A percentile compares a stretch with the other conserved stretches of the same genome.
Evolutionary conservation across 2,329 filamentous ascomycete genomes (phyloP).

Genomic region (Fusarium luffae): DNA sequence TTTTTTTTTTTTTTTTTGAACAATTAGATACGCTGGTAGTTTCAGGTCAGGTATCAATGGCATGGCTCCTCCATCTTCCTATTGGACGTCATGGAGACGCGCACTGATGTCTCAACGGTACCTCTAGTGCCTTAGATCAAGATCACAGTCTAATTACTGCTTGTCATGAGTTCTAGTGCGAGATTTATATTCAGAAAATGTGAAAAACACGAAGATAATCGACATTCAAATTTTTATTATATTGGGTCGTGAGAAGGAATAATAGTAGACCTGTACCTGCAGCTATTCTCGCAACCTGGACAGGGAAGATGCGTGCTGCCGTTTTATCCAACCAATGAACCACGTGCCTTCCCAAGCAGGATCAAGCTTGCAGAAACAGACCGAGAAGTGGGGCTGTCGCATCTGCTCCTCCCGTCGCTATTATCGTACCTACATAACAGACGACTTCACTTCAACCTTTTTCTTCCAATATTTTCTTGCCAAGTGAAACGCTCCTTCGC

Average conservation of each 20-base stretch:
- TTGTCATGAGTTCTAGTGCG: neutral
- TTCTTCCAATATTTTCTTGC: slow-evolving; percentile 26
- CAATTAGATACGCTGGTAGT: neutral
- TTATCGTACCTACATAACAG: slow-evolving; percentile 36
- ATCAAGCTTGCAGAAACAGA: slow-evolving; percentile 21
- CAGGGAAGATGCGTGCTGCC: neutral
- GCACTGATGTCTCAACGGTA: neutral
- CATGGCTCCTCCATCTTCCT: neutral
- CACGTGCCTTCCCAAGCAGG: slow-evolving; percentile 46
- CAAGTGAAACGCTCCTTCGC: neutral
- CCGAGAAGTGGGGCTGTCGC: slow-evolving; percentile 26
- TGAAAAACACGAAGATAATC: neutral
- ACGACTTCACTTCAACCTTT: slow-evolving; percentile 23
- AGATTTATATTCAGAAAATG: neutral
- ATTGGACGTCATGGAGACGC: neutral
- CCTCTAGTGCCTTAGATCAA: neutral
- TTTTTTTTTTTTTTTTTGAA: neutral
- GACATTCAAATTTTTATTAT: neutral
- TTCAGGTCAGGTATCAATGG: neutral
- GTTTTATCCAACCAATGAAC: slow-evolving; percentile 45
- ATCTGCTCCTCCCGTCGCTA: slow-evolving; percentile 30
- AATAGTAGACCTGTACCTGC: slow-evolving; percentile 4
- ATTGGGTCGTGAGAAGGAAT: neutral
- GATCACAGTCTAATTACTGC: neutral
- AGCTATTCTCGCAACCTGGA: neutral